phyloP scores from a whole-genome alignment of 2,329 filamentous ascomycete genomes.

The Paracorniculantispora psalliotae region DNA sequence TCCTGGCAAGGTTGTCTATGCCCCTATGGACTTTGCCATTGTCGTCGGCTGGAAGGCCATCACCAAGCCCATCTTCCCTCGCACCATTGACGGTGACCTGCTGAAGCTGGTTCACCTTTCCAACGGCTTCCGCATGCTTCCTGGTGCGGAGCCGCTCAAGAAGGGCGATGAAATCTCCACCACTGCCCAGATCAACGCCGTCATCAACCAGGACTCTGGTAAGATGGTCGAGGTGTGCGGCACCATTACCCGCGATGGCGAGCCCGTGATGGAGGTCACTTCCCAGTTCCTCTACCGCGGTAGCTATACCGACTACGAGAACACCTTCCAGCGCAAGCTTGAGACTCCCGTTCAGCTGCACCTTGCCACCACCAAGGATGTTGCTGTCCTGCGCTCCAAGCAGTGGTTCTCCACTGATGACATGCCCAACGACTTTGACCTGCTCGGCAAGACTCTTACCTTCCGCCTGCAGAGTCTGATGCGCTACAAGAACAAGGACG shows the following conservation, averaged over 20 bases:
- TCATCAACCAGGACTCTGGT: conserved; percentile 95
- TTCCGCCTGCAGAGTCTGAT: conserved; percentile 93
- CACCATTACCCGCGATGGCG: conserved; percentile 78
- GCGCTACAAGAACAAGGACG: conserved; percentile 88
- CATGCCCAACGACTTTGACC: conserved; percentile 65
- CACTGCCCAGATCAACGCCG: conserved; percentile 91
- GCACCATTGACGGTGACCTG: conserved; percentile 90
- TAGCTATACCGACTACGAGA: conserved; percentile 87
- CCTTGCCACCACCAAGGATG: conserved; percentile 80
- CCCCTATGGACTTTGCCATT: conserved; percentile 98
- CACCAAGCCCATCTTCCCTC: conserved; percentile 97
- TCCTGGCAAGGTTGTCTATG: conserved; percentile 87
- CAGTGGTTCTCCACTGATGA: conserved; percentile 91
- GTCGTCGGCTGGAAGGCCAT: conserved; percentile 99
- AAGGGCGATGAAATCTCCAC: conserved; percentile 92
- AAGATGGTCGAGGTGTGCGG: conserved; percentile 99
- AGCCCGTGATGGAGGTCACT: conserved; percentile 95
- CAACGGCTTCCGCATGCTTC: conserved; percentile 97
- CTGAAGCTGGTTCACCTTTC: conserved; percentile 95
- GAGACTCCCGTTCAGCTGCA: conserved; percentile 95
- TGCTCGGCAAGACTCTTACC: conserved; percentile 87
- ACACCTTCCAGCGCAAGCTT: conserved; percentile 96
- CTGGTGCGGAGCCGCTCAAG: conserved; percentile 89
- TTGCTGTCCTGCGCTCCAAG: conserved; percentile 91
- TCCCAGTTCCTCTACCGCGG: conserved; percentile 98